These are phyloP conservation scores for Coelastrella sp. DNA, from an alignment of 139 green algal species.

Conservation along the genomic window DNA sequence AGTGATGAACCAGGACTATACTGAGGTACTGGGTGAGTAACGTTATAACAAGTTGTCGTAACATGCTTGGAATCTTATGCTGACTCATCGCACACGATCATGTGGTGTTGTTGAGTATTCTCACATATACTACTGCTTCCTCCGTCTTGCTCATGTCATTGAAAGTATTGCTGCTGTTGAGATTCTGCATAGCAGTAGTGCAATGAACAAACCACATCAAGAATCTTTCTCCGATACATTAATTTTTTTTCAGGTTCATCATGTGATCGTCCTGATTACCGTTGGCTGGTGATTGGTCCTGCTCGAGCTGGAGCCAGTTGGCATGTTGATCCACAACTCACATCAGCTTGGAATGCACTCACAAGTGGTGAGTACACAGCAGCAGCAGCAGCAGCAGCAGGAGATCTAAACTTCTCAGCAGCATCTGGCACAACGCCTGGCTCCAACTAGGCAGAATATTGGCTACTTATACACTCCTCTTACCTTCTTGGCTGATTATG, in stretches of 20 bases:
- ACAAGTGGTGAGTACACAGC: constrained; percentile 8
- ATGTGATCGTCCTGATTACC: neutral
- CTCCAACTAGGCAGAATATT: no score
- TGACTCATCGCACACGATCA: neutral
- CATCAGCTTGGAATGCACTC: constrained; percentile 39
- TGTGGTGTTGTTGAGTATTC: no score
- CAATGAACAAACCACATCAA: neutral
- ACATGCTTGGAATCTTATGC: neutral
- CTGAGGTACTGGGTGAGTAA: neutral
- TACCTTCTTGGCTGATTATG: no score
- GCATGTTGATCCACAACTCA: constrained; percentile 33
- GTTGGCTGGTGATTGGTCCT: constrained; percentile 43
- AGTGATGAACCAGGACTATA: neutral
- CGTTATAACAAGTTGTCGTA: neutral
- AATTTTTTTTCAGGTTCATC: no score
- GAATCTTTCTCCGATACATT: no score
- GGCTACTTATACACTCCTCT: no score
- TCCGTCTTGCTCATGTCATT: no score
- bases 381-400: neutral
- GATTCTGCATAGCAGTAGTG: neutral
- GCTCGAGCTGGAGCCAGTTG: constrained; percentile 12
- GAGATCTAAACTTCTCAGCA: no score
- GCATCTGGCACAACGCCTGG: no score
- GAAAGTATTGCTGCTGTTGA: no score
- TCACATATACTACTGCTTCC: no score